phyloP scores from a whole-genome alignment of 768 basidiomycete genomes.

The Leccinum imitatum region DNA sequence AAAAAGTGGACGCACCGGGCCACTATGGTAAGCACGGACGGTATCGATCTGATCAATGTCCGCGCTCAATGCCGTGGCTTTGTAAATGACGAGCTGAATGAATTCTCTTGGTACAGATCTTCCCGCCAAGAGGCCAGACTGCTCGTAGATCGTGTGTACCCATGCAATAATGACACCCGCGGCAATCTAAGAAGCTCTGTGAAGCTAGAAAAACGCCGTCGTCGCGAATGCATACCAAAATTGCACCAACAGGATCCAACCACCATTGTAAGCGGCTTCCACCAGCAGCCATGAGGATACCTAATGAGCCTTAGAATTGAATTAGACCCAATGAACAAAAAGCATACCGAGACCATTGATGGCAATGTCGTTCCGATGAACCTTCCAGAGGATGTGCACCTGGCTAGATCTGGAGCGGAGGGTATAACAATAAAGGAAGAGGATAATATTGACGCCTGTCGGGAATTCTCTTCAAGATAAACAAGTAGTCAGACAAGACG shows the following conservation, averaged over 20 bases:
- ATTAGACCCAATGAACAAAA: neutral
- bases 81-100: slow-evolving; percentile 88
- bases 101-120: slow-evolving; percentile 94
- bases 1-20: slow-evolving; percentile 50
- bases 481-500: neutral
- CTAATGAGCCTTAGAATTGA: slow-evolving; percentile 35
- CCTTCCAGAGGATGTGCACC: slow-evolving; percentile 92
- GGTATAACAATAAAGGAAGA: slow-evolving; percentile 86
- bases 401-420: slow-evolving; percentile 84
- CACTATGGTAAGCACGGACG: slow-evolving; percentile 90
- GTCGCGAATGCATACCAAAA: slow-evolving; percentile 51
- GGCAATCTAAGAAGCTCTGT: slow-evolving; percentile 53
- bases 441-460: slow-evolving; percentile 74
- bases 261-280: slow-evolving; percentile 83
- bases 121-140: slow-evolving; percentile 88
- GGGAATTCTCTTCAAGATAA: neutral
- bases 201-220: neutral
- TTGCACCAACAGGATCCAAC: slow-evolving; percentile 76
- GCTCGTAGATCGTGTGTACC: slow-evolving; percentile 69
- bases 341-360: slow-evolving; percentile 71
- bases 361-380: slow-evolving; percentile 89
- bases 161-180: slow-evolving; percentile 78
- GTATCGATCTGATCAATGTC: slow-evolving; percentile 89
- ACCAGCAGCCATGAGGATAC: slow-evolving; percentile 79
- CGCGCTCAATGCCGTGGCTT: slow-evolving; percentile 80